Conservation (phyloP, 2,329 filamentous ascomycete genomes). For the Colletotrichum liaoningense region DNA sequence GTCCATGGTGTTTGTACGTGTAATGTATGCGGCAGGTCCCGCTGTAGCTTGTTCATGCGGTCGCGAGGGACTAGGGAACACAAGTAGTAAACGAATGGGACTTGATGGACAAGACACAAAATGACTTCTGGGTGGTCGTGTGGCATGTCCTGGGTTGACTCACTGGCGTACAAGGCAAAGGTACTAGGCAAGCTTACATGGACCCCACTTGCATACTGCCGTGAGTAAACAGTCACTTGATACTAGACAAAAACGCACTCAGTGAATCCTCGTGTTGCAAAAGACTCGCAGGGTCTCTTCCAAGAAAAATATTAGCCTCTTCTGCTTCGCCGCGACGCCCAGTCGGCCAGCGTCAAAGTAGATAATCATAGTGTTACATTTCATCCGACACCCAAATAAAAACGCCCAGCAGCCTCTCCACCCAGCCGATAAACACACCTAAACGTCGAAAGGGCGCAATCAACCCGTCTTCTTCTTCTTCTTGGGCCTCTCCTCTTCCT, state of each 20-base stretch:
- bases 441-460: background rate
- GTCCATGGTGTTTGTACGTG: conserved; percentile 14
- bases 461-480: conserved; percentile 59
- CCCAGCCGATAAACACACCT: background rate
- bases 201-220: background rate
- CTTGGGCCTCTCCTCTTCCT: conserved; percentile 61
- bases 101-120: background rate
- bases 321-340: conserved; percentile 5
- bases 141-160: background rate
- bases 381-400: conserved; percentile 4
- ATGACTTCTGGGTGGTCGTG: background rate
- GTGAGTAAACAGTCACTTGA: background rate
- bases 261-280: background rate
- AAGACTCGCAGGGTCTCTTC: conserved; percentile 1
- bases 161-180: background rate
- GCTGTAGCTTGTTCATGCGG: background rate
- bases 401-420: conserved; percentile 15
- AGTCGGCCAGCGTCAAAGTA: conserved; percentile 6
- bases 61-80: background rate
- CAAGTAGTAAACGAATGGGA: background rate
- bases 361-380: conserved; percentile 26
- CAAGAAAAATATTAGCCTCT: conserved; percentile 20
- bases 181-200: background rate
- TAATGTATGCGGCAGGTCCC: conserved; percentile 13
- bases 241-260: background rate